phyloP scores from a whole-genome alignment of 2,329 filamentous ascomycete species.

The Exophiala aquamarina region DNA sequence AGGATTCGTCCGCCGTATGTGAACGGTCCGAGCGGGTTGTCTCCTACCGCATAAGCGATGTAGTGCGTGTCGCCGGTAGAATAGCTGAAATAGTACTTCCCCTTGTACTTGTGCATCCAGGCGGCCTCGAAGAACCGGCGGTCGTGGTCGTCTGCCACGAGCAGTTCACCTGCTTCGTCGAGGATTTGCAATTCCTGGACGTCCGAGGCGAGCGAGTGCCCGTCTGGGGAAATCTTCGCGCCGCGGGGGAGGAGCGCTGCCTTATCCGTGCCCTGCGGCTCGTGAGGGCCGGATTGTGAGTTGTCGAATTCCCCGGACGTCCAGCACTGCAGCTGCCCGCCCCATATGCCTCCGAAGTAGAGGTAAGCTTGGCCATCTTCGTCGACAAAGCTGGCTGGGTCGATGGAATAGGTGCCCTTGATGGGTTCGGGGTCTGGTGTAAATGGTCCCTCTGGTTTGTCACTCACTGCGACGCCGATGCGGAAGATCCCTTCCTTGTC shows the following conservation, averaged over 20 bases:
- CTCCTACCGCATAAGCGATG: conserved; percentile 66
- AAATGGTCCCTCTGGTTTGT: conserved; percentile 69
- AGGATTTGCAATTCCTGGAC: conserved; percentile 65
- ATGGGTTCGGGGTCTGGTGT: conserved; percentile 64
- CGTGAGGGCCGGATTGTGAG: conserved; percentile 56
- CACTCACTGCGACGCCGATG: conserved; percentile 68
- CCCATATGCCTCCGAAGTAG: conserved; percentile 80
- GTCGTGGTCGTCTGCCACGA: conserved; percentile 69
- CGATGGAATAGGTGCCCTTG: conserved; percentile 70
- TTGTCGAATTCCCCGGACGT: conserved; percentile 50
- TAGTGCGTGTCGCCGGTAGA: conserved; percentile 77
- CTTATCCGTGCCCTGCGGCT: conserved; percentile 58
- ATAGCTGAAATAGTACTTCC: conserved; percentile 73
- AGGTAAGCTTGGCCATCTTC: conserved; percentile 64
- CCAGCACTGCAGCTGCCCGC: conserved; percentile 79
- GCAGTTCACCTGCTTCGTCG: conserved; percentile 57
- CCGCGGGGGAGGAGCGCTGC: conserved; percentile 66
- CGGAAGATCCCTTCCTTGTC: conserved; percentile 70
- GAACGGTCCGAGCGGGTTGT: conserved; percentile 69
- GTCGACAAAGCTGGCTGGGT: conserved; percentile 74
- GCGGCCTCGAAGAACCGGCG: conserved; percentile 77
- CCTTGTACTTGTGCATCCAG: conserved; percentile 73
- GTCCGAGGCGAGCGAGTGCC: conserved; percentile 59
- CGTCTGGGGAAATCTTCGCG: conserved; percentile 62
- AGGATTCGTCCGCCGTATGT: conserved; percentile 70